Evolutionary conservation across 1,139 yeast genomes (phyloP).

Genomic region (Yamadazyma blattariae): DNA sequence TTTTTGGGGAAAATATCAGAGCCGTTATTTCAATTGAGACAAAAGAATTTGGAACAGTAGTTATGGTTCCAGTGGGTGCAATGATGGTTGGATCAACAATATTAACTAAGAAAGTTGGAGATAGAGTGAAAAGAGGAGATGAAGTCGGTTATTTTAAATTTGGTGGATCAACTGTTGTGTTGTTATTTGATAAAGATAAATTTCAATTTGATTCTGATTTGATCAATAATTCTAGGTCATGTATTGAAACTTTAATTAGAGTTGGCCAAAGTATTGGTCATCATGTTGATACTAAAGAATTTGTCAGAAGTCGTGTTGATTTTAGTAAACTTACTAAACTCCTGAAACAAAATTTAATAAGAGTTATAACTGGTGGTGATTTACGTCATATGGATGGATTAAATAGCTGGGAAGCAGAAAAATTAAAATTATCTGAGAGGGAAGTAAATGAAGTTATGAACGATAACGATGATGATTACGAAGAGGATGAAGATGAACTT

Average conservation of each 20-base stretch:
- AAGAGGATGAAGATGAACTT: conserved; percentile 7
- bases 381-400: conserved; percentile 27
- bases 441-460: conserved; percentile 16
- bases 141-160: conserved; percentile 93
- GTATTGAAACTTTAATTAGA: conserved; percentile 77
- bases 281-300: conserved; percentile 47
- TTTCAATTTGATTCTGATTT: conserved; percentile 72
- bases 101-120: conserved; percentile 64
- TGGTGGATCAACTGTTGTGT: conserved; percentile 87
- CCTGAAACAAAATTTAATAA: conserved; percentile 50
- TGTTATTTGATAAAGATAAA: conserved; percentile 40
- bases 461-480: conserved; percentile 7
- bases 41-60: conserved; percentile 68
- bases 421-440: conserved; percentile 20
- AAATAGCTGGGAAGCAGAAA: conserved; percentile 36
- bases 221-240: conserved; percentile 59
- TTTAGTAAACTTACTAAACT: conserved; percentile 49
- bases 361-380: conserved; percentile 61
- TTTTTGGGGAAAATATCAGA: conserved; percentile 88
- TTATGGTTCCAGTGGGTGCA: conserved; percentile 87
- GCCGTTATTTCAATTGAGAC: conserved; percentile 76
- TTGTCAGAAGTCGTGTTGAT: conserved; percentile 44
- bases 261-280: conserved; percentile 96
- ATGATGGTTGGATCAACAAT: conserved; percentile 98
- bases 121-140: conserved; percentile 61